phyloP scores from a whole-genome alignment of 441 rosid species.

The Arabidopsis hybrid region DNA sequence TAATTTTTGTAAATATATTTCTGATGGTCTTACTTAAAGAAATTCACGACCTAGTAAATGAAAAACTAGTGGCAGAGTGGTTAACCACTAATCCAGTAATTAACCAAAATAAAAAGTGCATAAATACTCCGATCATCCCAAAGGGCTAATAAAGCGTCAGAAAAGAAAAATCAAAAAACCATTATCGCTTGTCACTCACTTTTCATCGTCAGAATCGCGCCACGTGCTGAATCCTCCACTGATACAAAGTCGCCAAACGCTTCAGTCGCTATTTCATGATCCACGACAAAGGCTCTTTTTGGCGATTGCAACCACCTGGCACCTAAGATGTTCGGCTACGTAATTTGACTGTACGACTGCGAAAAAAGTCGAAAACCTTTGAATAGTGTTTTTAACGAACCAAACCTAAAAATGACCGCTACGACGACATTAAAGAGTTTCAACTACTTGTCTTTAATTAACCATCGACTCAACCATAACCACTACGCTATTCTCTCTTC shows the following conservation, averaged over 20 bases:
- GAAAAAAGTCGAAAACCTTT: slow-evolving; percentile 6
- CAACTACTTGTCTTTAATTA: slow-evolving; percentile 39
- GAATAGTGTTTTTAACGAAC: slow-evolving; percentile 6
- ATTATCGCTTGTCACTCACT: neutral
- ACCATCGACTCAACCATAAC: slow-evolving; percentile 12
- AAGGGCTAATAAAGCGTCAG: neutral
- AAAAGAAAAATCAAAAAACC: neutral
- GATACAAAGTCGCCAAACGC: slow-evolving; percentile 19
- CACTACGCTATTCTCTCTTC: slow-evolving; percentile 17
- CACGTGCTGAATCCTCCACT: neutral
- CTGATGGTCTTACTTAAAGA: neutral
- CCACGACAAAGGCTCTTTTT: neutral
- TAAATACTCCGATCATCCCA: neutral
- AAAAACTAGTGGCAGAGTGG: slow-evolving; percentile 25
- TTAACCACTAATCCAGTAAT: slow-evolving; percentile 17
- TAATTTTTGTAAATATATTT: neutral
- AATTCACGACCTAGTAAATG: neutral
- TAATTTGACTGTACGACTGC: slow-evolving; percentile 7
- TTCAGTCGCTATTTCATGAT: slow-evolving; percentile 15
- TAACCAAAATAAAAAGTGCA: neutral
- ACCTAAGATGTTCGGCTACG: slow-evolving; percentile 20
- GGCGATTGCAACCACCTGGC: slow-evolving; percentile 27
- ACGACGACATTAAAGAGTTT: slow-evolving; percentile 40
- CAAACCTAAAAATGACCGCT: slow-evolving; percentile 41
- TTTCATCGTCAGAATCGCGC: neutral